Evolutionary conservation across 768 basidiomycete species (phyloP), one percentile per base, ranked within the genome.

Genomic region (Sarcomyxa edulis): DNA sequence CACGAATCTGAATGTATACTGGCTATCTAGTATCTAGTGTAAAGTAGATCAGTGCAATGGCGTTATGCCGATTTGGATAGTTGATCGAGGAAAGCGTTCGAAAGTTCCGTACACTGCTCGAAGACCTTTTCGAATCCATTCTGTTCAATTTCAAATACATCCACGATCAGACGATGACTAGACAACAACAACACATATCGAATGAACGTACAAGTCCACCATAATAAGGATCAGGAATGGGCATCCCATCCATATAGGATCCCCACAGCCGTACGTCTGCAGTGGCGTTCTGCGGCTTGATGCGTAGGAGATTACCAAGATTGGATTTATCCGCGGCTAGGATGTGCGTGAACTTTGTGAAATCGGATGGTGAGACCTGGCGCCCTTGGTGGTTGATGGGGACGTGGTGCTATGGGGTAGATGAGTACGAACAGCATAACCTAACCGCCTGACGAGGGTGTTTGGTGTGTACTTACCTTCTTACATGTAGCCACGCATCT

Each of bases 191-290:
- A n/a, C 29, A 4, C 25, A 43, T 12, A 26, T 20, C 16, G 29
- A 43, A 32, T 15, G 27, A 36, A 60, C 76, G 52, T 54, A 83
- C 80, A 21, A 67, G 62, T 23, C 76, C 76, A 9, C 81, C 85
- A 45, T 88, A 92, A 57, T 92, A 95, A 5, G 93, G 93, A 56
- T 95, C 93, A 8, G 71, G 67, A 45, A 96, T 91, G 12, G 80
- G 69, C 50, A 72, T 72, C 32, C 68, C 64, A 53, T 86, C 84
- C 5, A 79, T 60, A 54, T 83, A 89, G 5, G 84, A 82, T 12
- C 87, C 88, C 79, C 84, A 93, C n/a, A 93, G 68, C 6, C 70
- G 69, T 21, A 92, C 71, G 35, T 71, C 66, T 0, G 87, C 84
- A 3, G 77, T 81, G 12, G 74, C 59, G 46, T 74, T 65, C 7